Evolutionary conservation across 176 grass and related monocot species (phyloP).

Genomic region (Musa beccarii): DNA sequence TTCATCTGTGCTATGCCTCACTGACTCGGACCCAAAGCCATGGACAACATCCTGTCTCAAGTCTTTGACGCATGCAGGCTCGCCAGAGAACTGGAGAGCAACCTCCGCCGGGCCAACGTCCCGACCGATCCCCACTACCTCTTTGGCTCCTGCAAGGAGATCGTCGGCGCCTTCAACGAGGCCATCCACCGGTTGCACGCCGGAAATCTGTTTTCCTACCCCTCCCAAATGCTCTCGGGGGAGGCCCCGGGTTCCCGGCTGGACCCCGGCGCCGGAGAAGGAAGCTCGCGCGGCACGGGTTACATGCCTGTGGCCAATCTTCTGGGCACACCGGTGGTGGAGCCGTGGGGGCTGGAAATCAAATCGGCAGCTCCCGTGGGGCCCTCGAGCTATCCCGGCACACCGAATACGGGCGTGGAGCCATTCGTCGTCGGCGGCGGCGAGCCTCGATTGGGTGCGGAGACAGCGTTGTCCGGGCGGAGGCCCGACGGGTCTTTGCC

Average conservation of each 20-base stretch:
- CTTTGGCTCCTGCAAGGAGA: slow-evolving; percentile 13
- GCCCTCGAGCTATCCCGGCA: not conserved
- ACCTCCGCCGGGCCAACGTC: not conserved
- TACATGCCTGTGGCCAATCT: slow-evolving; percentile 14
- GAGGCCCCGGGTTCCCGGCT: not conserved
- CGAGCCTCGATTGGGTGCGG: not conserved
- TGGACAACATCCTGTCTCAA: slow-evolving; percentile 23
- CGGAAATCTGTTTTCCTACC: not conserved
- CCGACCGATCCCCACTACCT: slow-evolving; percentile 7
- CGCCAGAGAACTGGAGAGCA: slow-evolving; percentile 19
- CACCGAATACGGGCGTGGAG: not conserved
- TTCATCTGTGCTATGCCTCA: not conserved
- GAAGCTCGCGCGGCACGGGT: not conserved
- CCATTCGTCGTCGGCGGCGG: not conserved
- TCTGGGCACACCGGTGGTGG: not conserved
- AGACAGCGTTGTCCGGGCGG: not conserved
- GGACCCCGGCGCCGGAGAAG: not conserved
- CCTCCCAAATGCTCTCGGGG: not conserved
- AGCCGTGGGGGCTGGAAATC: not conserved
- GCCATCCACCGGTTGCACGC: slow-evolving; percentile 2
- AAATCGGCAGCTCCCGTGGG: not conserved
- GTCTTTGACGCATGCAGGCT: slow-evolving; percentile 27
- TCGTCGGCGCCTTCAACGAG: slow-evolving; percentile 6
- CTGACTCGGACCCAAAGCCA: not conserved
- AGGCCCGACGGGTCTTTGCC: not conserved